Base-by-base conservation (phyloP, 2,329 filamentous ascomycete genomes). In the Phialocephala sp. region DNA sequence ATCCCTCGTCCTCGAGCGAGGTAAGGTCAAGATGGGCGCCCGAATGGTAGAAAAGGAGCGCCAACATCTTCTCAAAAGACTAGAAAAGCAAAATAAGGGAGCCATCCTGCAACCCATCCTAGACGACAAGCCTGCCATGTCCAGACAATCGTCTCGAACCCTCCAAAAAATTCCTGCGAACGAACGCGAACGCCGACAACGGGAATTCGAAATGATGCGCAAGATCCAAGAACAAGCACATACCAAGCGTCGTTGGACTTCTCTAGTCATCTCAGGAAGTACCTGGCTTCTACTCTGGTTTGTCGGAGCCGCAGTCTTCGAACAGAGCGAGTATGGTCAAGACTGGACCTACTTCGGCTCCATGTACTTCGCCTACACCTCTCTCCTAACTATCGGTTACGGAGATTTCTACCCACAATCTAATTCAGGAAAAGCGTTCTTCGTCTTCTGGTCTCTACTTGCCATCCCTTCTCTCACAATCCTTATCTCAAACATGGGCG, bases 361-460 rank as follows among this genome's bases (percentile, higher is more conserved):
- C 0, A 83, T 97, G 52, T 97, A 97, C 78, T 96, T 97, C 75
- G 89, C 89, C 71, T 97, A 95, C 76, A 88, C 93, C 39, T 90
- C 89, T 2, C 85, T 97, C 27, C 83, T 93, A 1, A 97, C 94
- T 0, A 91, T 97, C 43, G 94, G 94, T 0, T 97, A 97, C 72
- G 94, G 94, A 3, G 93, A 97, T 70, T 77, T 90, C 5, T 87
- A 89, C 1, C 93, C 93, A 0, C 81, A 88, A n/a, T 91, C 89
- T 1, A 94, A 93, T 69, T 85, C 89, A 0, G 92, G 91, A 1
- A 89, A 91, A 62, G 87, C 91, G 0, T 97, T 97, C 76, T 97
- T 97, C 73, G 91, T 97, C n/a, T 89, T 97, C 63, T 97, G 94
- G 94, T 92, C 89, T 15, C 77, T 97, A 1, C 84, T 97, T 32